Conservation (phyloP, 805 yeast species). For the Nakazawaea siamensis region DNA sequence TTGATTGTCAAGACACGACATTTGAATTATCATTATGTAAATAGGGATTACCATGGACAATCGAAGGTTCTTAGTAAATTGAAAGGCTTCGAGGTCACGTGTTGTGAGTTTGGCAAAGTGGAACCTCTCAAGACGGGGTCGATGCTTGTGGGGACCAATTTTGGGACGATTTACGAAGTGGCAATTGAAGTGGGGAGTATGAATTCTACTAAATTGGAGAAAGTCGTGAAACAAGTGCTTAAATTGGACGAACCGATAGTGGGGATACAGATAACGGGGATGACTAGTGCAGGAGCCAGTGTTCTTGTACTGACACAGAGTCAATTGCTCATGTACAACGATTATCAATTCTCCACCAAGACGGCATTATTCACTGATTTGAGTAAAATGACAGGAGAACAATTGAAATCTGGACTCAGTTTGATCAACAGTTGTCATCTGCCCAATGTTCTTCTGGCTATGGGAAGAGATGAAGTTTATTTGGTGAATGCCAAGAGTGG, state of each 20-base stretch:
- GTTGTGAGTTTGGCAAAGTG: conserved; percentile 30
- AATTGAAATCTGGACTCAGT: neutral
- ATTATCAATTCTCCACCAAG: conserved; percentile 8
- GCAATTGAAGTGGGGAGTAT: conserved; percentile 26
- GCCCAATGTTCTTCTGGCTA: conserved; percentile 4
- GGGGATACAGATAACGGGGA: neutral
- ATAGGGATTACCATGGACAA: conserved; percentile 28
- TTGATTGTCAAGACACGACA: conserved; percentile 38
- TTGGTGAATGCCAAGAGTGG: neutral
- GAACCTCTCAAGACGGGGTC: conserved; percentile 29
- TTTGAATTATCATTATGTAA: conserved; percentile 40
- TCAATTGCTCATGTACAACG: neutral
- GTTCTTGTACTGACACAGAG: conserved; percentile 1
- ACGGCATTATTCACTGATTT: conserved; percentile 12
- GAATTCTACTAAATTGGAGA: conserved; percentile 22
- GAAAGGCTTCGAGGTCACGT: conserved; percentile 33
- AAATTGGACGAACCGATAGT: conserved; percentile 5
- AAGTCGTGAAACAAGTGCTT: conserved; percentile 27
- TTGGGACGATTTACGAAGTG: conserved; percentile 41
- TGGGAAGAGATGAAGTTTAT: neutral
- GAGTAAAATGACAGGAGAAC: conserved; percentile 8
- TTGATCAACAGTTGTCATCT: no score
- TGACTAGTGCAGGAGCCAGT: neutral
- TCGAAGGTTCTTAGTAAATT: conserved; percentile 37
- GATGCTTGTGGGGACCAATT: conserved; percentile 38